phyloP scores from a whole-genome alignment of 345 rosid genomes.

The Tarenaya hassleriana region DNA sequence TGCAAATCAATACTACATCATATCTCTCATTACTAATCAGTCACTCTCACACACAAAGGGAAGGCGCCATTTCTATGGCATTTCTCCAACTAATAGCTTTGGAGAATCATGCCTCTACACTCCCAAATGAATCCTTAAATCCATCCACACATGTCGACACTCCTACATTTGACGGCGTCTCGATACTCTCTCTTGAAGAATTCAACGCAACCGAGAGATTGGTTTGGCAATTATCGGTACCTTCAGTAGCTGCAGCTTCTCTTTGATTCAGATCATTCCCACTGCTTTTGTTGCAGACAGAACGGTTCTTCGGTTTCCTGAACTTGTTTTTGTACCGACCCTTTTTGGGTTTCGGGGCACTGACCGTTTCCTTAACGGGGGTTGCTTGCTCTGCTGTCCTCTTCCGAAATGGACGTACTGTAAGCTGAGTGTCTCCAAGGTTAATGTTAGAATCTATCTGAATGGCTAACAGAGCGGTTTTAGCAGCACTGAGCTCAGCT shows the following conservation, averaged over 20 bases:
- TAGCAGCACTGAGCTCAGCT: conserved; percentile 90
- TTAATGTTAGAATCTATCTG: conserved; percentile 34
- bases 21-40: too few species aligned
- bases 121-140: conserved; percentile 29
- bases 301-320: conserved; percentile 25
- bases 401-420: conserved; percentile 70
- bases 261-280: conserved; percentile 7
- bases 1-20: too few species aligned
- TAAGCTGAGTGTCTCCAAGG: conserved; percentile 37
- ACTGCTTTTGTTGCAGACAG: conserved; percentile 1
- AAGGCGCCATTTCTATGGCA: too few species aligned
- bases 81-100: too few species aligned
- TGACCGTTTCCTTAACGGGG: conserved; percentile 31
- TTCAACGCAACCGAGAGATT: not conserved
- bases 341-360: conserved; percentile 53
- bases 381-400: conserved; percentile 36
- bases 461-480: conserved; percentile 80
- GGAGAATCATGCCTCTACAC: conserved; percentile 23
- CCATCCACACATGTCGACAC: conserved; percentile 21
- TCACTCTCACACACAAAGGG: too few species aligned
- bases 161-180: conserved; percentile 12
- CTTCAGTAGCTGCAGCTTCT: conserved; percentile 19
- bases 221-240: conserved; percentile 23
- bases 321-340: conserved; percentile 49
- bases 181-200: conserved; percentile 17